Base-by-base conservation (phyloP, 768 basidiomycete genomes). In the Gloeostereum incarnatum region DNA sequence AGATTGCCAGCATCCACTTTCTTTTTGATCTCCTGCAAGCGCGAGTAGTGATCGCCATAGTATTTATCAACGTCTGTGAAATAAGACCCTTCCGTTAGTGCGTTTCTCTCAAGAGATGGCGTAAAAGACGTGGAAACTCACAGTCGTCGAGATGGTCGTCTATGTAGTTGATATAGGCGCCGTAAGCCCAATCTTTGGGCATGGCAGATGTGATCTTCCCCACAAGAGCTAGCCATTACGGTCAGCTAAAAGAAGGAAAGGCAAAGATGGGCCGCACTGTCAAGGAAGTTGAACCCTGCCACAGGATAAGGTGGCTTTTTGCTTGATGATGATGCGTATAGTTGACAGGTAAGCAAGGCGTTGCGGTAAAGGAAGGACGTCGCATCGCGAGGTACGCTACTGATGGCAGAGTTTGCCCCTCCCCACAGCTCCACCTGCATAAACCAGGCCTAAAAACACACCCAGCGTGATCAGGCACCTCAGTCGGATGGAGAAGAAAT, bases 111-210 rank as follows among this genome's bases (percentile, higher is more conserved):
- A n/a, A n/a, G n/a, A n/a, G n/a, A n/a, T n/a, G n/a, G n/a, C n/a
- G n/a, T n/a, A n/a, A n/a, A n/a, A n/a, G n/a, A n/a, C n/a, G n/a
- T n/a, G n/a, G n/a, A n/a, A n/a, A 30, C 29, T 30, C 17, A 51
- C 55, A 56, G n/a, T 40, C 49, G 33, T 6, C 11, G 24, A 36
- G 43, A 16, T 36, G 24, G 8, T 38, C 38, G 26, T 56, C 55
- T 22, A 56, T 42, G 32, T 56, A 56, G 35, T 55, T 55, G 7
- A 49, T 42, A 36, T 56, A 53, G 37, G 39, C 44, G 19, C 40
- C 41, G 26, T 36, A 35, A 13, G 5, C 29, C 29, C 29, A 8
- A 4, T 27, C 35, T n/a, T 13, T 35, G n/a, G 22, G 19, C 45
- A 38, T 38, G 24, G 17, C 26, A 26, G 40, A 24, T 17, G 36